phyloP scores from a whole-genome alignment of 192 early-diverging fungal species.

The Coemansia sp. region DNA sequence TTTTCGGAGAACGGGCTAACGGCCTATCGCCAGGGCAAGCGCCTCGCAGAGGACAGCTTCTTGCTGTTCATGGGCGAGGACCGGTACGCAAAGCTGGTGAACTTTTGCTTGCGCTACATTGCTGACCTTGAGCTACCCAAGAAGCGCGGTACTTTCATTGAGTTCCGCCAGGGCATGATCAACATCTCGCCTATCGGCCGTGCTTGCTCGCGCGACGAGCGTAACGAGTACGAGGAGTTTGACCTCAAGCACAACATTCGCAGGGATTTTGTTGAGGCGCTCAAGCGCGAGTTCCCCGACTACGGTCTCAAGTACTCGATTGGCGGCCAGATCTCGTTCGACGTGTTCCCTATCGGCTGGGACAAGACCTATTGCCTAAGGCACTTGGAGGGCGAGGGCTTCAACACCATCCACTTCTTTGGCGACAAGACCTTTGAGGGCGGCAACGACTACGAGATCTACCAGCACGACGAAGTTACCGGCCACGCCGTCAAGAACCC shows the following conservation, averaged over 20 bases:
- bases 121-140: constrained; percentile 92
- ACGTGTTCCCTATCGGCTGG: constrained; percentile 99
- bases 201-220: constrained; percentile 88
- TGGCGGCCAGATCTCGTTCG: constrained; percentile 98
- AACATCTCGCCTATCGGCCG: constrained; percentile 98
- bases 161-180: constrained; percentile 99
- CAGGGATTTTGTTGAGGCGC: constrained; percentile 78
- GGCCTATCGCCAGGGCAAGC: constrained; percentile 81
- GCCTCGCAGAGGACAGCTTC: constrained; percentile 74
- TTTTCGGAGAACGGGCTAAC: constrained; percentile 99
- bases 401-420: constrained; percentile 96
- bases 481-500: constrained; percentile 90
- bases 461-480: constrained; percentile 70
- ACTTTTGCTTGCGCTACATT: constrained; percentile 94
- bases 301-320: constrained; percentile 93
- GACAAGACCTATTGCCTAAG: constrained; percentile 99
- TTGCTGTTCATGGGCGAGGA: constrained; percentile 92
- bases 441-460: constrained; percentile 99
- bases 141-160: constrained; percentile 97
- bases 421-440: constrained; percentile 98
- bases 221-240: constrained; percentile 90
- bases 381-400: constrained; percentile 84
- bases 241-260: constrained; percentile 88
- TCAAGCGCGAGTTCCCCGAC: constrained; percentile 86
- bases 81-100: constrained; percentile 86